A percentile compares a stretch with the other conserved stretches of the same genome.
These are phyloP conservation scores for Dendrobium officinale DNA, from an alignment of 106 monocot species.

Conservation along the genomic window DNA sequence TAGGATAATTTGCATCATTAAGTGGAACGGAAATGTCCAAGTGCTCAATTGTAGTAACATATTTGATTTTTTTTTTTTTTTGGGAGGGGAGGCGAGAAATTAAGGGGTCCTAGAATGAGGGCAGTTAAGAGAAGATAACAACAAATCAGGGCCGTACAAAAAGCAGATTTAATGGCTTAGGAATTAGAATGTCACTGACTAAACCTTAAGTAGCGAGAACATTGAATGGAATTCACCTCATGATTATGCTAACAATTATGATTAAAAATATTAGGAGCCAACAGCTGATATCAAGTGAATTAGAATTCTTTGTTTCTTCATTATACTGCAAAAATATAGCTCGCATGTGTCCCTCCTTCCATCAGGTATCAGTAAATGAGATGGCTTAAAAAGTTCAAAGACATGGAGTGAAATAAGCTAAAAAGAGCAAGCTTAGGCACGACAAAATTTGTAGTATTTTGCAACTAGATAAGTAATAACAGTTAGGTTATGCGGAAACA, in stretches of 20 bases:
- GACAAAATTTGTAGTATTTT: neutral
- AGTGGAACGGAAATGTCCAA: neutral
- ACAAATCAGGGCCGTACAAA: neutral
- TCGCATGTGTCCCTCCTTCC: neutral
- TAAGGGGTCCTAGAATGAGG: neutral
- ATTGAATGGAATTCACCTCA: neutral
- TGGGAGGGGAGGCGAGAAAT: neutral
- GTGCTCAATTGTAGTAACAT: neutral
- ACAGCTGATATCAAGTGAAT: no score
- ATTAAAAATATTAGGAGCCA: no score
- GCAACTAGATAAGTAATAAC: neutral
- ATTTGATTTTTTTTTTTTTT: neutral
- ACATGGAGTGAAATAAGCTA: neutral
- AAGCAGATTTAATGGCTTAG: neutral
- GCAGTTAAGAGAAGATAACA: neutral
- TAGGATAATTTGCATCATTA: neutral
- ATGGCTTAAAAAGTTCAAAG: neutral
- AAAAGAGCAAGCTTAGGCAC: neutral
- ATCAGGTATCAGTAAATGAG: neutral
- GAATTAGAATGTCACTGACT: neutral
- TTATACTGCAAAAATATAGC: no score
- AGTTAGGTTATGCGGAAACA: neutral
- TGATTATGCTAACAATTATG: no score
- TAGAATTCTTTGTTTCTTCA: no score
- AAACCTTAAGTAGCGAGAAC: neutral